Percentiles rank a stretch among this genome's conserved stretches.
These are phyloP conservation scores for Paramarasmius palmivorus DNA, from an alignment of 1,284 basidiomycete genomes.

Conservation along the genomic window DNA sequence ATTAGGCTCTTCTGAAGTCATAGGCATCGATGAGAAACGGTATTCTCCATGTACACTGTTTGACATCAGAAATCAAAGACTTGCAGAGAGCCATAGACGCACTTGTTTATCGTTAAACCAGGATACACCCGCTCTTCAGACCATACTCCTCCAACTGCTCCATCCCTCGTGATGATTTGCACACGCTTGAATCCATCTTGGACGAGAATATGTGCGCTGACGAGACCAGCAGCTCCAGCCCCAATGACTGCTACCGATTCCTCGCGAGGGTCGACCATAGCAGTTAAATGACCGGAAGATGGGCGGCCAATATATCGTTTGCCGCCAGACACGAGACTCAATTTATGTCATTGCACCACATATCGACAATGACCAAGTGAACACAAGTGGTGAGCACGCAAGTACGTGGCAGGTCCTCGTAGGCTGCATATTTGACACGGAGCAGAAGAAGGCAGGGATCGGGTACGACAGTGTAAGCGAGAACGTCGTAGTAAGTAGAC, in stretches of 20 bases:
- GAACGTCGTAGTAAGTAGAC: too few relatives aligned
- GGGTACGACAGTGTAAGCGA: too few relatives aligned
- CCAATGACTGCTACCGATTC: slow-evolving; percentile 21
- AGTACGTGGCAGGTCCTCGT: too few relatives aligned
- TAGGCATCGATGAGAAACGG: slow-evolving; percentile 51
- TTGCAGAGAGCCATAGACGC: slow-evolving; percentile 17
- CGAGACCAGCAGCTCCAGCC: slow-evolving; percentile 26
- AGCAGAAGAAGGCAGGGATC: too few relatives aligned
- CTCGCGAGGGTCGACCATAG: too few relatives aligned
- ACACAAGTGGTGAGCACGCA: too few relatives aligned
- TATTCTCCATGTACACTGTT: slow-evolving; percentile 61
- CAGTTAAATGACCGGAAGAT: too few relatives aligned
- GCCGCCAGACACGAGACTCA: too few relatives aligned
- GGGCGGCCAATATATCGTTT: too few relatives aligned
- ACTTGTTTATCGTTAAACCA: slow-evolving; percentile 58
- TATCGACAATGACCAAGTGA: too few relatives aligned
- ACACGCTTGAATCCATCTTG: slow-evolving; percentile 27
- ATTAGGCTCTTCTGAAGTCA: slow-evolving; percentile 37
- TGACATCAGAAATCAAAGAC: neutral
- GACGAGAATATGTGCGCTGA: slow-evolving; percentile 25
- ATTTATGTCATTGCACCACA: too few relatives aligned
- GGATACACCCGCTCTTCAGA: slow-evolving; percentile 41
- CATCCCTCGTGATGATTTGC: slow-evolving; percentile 24
- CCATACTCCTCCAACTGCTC: slow-evolving; percentile 24
- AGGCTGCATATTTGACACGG: too few relatives aligned